Percentiles rank a stretch among this genome's conserved stretches.
These are phyloP conservation scores for Wickerhamomyces ciferrii DNA, from an alignment of 805 yeast genomes.

Conservation along the genomic window DNA sequence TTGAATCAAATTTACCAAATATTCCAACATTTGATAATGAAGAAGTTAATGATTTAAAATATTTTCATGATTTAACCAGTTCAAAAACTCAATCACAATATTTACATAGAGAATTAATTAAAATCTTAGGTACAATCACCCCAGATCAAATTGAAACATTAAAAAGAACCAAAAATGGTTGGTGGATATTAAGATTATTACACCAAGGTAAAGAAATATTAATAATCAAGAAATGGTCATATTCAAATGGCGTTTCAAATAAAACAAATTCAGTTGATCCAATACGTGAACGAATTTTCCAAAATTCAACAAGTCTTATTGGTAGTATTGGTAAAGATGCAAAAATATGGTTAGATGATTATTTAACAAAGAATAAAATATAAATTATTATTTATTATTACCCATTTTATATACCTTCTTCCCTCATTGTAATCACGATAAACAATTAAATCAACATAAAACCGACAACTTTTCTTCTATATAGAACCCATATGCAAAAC, in stretches of 20 bases:
- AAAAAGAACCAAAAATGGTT: slow-evolving; percentile 14
- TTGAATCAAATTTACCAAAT: slow-evolving; percentile 16
- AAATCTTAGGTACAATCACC: not conserved
- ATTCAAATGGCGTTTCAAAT: not conserved
- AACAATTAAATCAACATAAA: too few relatives aligned
- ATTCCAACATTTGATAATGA: slow-evolving; percentile 7
- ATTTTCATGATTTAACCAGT: slow-evolving; percentile 8
- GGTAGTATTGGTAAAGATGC: slow-evolving; percentile 19
- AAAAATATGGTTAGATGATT: slow-evolving; percentile 14
- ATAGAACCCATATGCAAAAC: too few relatives aligned
- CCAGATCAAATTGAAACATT: slow-evolving; percentile 12
- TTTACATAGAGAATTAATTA: slow-evolving; percentile 15
- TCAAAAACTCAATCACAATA: slow-evolving; percentile 8
- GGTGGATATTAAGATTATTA: slow-evolving; percentile 18
- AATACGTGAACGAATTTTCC: slow-evolving; percentile 4
- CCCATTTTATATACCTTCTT: too few relatives aligned
- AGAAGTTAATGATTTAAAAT: slow-evolving; percentile 6
- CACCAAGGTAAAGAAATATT: slow-evolving; percentile 4
- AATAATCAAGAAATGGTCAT: slow-evolving; percentile 15
- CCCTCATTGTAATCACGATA: too few relatives aligned
- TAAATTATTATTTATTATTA: not conserved
- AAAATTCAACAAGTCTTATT: slow-evolving; percentile 14
- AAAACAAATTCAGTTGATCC: not conserved
- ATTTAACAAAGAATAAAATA: slow-evolving; percentile 2
- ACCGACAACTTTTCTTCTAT: too few relatives aligned